Evolutionary conservation across 2,329 filamentous ascomycete species (phyloP).

Genomic region (Paecilomyces formosus): DNA sequence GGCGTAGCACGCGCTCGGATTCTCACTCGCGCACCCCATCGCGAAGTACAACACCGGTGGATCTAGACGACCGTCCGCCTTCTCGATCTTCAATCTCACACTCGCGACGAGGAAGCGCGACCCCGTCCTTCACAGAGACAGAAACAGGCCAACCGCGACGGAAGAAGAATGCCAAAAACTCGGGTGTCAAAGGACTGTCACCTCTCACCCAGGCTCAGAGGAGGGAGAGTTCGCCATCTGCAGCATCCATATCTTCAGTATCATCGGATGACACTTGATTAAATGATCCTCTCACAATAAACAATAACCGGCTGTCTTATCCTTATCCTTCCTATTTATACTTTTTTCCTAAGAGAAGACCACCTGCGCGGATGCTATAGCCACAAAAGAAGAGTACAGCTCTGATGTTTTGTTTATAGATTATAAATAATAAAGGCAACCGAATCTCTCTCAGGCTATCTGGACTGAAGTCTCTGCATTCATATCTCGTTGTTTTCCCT

Average conservation of each 20-base stretch:
- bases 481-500: neutral
- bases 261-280: neutral
- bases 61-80: neutral
- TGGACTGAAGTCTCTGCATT: neutral
- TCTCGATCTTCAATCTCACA: neutral
- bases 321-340: no score
- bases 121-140: conserved; percentile 17
- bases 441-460: neutral
- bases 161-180: conserved; percentile 17
- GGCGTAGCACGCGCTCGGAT: conserved; percentile 28
- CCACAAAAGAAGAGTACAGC: neutral
- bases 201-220: conserved; percentile 31
- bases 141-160: conserved; percentile 15
- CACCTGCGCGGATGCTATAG: neutral
- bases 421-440: neutral
- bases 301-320: no score
- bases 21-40: conserved; percentile 36
- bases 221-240: conserved; percentile 26
- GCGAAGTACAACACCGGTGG: conserved; percentile 30
- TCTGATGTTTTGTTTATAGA: neutral
- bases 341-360: no score
- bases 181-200: conserved; percentile 19
- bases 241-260: neutral
- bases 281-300: neutral
- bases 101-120: conserved; percentile 28